phyloP scores from a whole-genome alignment of 1,284 basidiomycete species.

The Malassezia arunalokei region DNA sequence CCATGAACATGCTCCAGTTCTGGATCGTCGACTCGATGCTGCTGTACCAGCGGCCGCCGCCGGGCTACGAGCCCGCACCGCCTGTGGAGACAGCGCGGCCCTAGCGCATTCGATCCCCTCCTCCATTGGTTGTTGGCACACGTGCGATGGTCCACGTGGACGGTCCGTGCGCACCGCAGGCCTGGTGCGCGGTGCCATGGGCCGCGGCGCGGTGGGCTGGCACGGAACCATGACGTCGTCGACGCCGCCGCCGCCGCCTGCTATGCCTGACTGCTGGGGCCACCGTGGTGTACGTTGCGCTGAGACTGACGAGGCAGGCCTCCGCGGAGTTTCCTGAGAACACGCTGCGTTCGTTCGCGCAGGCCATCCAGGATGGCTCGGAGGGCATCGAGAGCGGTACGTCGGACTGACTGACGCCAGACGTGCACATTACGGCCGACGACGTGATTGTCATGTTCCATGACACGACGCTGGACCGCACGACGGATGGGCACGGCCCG shows the following conservation, averaged over 20 bases:
- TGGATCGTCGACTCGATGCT: constrained; percentile 44
- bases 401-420: constrained; percentile 50
- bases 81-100: too few relatives aligned
- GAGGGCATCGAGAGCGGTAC: constrained; percentile 42
- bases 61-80: too few relatives aligned
- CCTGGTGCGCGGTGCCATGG: not conserved
- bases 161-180: not conserved
- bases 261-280: constrained; percentile 21
- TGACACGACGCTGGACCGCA: constrained; percentile 59
- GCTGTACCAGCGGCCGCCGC: constrained; percentile 24
- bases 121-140: too few relatives aligned
- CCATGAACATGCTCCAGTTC: constrained; percentile 57
- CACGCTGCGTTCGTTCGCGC: constrained; percentile 42
- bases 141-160: not conserved
- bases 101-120: too few relatives aligned
- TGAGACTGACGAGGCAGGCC: constrained; percentile 17
- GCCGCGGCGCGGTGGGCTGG: not conserved
- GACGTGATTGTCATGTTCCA: constrained; percentile 88
- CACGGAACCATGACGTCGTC: not conserved
- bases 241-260: not conserved
- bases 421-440: constrained; percentile 89
- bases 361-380: constrained; percentile 40
- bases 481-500: constrained; percentile 52
- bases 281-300: constrained; percentile 31
- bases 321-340: constrained; percentile 45